phyloP scores from a whole-genome alignment of 306 rosid species.

The Erythrophleum fordii region DNA sequence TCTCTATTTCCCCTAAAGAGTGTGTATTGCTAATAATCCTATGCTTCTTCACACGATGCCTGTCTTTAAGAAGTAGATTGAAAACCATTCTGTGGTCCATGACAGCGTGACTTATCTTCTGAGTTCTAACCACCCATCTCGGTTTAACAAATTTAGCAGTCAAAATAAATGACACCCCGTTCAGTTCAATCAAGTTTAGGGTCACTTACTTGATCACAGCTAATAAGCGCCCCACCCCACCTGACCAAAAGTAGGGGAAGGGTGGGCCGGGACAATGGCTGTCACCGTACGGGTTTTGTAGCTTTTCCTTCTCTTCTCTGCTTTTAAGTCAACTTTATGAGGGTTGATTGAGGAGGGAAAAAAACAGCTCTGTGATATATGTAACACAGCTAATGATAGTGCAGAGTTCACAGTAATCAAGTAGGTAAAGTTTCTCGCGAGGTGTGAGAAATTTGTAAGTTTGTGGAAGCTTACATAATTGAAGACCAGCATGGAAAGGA shows the following conservation, averaged over 20 bases:
- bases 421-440: background rate
- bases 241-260: background rate
- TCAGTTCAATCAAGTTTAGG: background rate
- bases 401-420: background rate
- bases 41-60: background rate
- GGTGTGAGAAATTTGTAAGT: background rate
- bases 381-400: background rate
- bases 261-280: background rate
- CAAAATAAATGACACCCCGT: background rate
- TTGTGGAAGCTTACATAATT: background rate
- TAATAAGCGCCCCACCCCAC: background rate
- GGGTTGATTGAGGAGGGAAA: background rate
- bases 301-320: background rate
- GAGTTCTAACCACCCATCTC: background rate
- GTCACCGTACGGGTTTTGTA: background rate
- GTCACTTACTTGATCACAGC: slow-evolving; percentile 1
- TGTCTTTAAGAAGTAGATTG: background rate
- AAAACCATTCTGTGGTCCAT: background rate
- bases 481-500: background rate
- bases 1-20: background rate
- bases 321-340: background rate
- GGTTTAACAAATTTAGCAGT: background rate
- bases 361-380: background rate
- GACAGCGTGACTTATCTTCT: background rate
- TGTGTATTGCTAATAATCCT: background rate